Conservation (phyloP, 306 rosid species). For the Dalbergia oliveri region DNA sequence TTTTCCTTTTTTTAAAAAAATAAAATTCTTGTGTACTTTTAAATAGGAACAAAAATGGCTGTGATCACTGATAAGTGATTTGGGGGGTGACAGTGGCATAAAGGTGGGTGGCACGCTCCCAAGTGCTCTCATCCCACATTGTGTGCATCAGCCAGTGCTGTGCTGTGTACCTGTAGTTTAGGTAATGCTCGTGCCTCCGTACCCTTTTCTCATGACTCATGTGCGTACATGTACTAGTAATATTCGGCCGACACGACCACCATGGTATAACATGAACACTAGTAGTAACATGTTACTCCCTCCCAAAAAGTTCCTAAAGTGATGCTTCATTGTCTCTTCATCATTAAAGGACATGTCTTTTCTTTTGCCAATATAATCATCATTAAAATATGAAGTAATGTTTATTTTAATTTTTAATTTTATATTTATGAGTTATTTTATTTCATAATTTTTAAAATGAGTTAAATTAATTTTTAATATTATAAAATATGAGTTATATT, state of each 20-base stretch:
- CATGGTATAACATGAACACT: background rate
- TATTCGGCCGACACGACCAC: constrained; percentile 17
- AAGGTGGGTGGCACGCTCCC: constrained; percentile 33
- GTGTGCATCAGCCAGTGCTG: background rate
- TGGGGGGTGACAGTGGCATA: background rate
- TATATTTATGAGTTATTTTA: too few species aligned
- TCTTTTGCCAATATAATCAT: background rate
- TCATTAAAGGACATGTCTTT: background rate
- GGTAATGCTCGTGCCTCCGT: constrained; percentile 19
- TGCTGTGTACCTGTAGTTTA: background rate
- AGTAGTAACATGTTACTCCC: constrained; percentile 29
- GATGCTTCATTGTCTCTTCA: constrained; percentile 24
- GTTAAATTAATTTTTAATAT: too few species aligned
- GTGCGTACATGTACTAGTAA: constrained; percentile 25
- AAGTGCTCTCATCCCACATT: background rate
- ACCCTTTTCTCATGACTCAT: constrained; percentile 42
- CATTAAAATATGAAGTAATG: background rate
- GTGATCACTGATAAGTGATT: background rate
- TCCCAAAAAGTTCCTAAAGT: background rate
- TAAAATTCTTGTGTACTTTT: background rate
- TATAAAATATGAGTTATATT: too few species aligned
- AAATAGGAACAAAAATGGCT: too few species aligned
- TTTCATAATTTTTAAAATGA: too few species aligned
- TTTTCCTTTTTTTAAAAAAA: background rate
- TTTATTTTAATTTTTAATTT: too few species aligned